These are phyloP conservation scores for Pseudogymnoascus sp. DNA, from an alignment of 2,329 filamentous ascomycete genomes.

Conservation along the genomic window DNA sequence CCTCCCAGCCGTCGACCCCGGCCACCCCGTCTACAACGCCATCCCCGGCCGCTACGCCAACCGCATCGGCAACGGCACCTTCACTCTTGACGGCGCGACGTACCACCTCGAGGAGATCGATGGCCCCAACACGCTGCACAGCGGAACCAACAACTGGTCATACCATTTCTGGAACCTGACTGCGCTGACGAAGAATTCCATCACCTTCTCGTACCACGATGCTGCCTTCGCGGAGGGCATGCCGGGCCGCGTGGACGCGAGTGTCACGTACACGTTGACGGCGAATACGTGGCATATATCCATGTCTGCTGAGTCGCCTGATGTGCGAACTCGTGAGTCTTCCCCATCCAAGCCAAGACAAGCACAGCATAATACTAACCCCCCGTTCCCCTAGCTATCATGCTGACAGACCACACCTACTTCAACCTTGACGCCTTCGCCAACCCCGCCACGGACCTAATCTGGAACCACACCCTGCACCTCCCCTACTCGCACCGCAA, in stretches of 20 bases:
- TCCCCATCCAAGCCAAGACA: background rate
- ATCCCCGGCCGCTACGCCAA: constrained; percentile 58
- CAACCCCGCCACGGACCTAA: constrained; percentile 46
- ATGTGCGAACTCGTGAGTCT: constrained; percentile 36
- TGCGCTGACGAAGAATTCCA: constrained; percentile 46
- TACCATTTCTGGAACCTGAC: constrained; percentile 58
- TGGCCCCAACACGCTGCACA: constrained; percentile 49
- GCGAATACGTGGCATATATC: constrained; percentile 52
- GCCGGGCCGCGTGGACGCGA: constrained; percentile 53
- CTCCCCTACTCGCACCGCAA: constrained; percentile 56
- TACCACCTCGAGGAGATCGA: constrained; percentile 51
- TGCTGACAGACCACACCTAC: constrained; percentile 61
- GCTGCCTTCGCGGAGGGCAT: constrained; percentile 52
- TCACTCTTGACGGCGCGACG: constrained; percentile 43
- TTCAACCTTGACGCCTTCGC: constrained; percentile 63
- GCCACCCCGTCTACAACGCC: constrained; percentile 55
- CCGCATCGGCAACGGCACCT: constrained; percentile 53
- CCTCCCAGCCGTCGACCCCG: constrained; percentile 33
- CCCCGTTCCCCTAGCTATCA: constrained; percentile 38
- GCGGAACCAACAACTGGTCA: constrained; percentile 55
- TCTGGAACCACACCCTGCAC: constrained; percentile 57
- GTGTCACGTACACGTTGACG: constrained; percentile 56
- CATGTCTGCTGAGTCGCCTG: constrained; percentile 44
- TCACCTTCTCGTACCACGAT: constrained; percentile 61
- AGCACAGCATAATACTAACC: background rate